Percentiles rank a stretch among this genome's conserved stretches.
phyloP scores from a whole-genome alignment of 768 basidiomycete genomes.

The Lentinula detonsa region DNA sequence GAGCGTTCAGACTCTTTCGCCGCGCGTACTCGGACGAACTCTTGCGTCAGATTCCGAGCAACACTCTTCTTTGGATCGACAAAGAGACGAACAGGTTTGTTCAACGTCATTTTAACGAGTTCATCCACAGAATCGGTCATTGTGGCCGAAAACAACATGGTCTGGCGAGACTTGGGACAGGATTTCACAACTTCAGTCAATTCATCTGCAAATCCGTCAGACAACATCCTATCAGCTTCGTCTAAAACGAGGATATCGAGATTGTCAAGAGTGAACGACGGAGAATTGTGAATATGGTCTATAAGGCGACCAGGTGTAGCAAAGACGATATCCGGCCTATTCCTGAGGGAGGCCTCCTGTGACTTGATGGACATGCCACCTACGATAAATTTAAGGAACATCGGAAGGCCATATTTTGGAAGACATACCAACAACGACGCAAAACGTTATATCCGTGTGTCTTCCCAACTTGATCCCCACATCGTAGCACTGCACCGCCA shows the following conservation, averaged over 20 bases:
- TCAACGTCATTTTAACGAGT: slow-evolving; percentile 86
- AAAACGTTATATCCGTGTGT: slow-evolving; percentile 87
- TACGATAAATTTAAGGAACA: slow-evolving; percentile 20
- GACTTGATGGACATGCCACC: slow-evolving; percentile 92
- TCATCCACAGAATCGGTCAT: slow-evolving; percentile 98
- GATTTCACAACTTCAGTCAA: slow-evolving; percentile 88
- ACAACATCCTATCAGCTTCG: slow-evolving; percentile 97
- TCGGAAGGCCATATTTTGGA: slow-evolving; percentile 7
- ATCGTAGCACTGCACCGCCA: slow-evolving; percentile 94
- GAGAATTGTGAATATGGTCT: slow-evolving; percentile 95
- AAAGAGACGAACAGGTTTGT: slow-evolving; percentile 90
- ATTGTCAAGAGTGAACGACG: slow-evolving; percentile 85
- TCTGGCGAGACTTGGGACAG: slow-evolving; percentile 85
- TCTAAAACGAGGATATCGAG: slow-evolving; percentile 93
- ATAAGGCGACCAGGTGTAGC: slow-evolving; percentile 97
- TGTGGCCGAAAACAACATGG: slow-evolving; percentile 98
- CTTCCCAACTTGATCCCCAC: slow-evolving; percentile 81
- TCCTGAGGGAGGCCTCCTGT: slow-evolving; percentile 81
- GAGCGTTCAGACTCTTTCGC: slow-evolving; percentile 74
- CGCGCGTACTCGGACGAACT: slow-evolving; percentile 89
- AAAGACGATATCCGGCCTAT: slow-evolving; percentile 89
- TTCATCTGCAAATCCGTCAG: slow-evolving; percentile 93
- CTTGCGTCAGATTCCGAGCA: slow-evolving; percentile 83
- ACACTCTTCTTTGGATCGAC: slow-evolving; percentile 91
- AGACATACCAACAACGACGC: slow-evolving; percentile 80